These are phyloP conservation scores for Aspergillus sp. DNA, from an alignment of 2,329 filamentous ascomycete genomes.

Conservation along the genomic window DNA sequence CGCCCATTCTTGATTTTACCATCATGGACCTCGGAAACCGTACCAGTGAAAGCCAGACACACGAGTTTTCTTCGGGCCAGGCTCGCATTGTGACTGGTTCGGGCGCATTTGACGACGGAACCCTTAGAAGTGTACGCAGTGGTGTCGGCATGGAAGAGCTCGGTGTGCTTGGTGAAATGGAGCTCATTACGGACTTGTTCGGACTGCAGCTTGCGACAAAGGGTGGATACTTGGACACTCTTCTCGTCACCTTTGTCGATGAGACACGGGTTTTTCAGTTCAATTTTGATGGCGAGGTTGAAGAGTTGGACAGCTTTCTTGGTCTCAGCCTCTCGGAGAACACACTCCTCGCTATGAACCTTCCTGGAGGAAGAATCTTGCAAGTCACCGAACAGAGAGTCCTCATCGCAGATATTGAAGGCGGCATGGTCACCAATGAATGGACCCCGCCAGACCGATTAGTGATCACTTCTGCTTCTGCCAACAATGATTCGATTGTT, in stretches of 20 bases:
- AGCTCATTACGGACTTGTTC: slow-evolving; percentile 72
- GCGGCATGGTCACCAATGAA: slow-evolving; percentile 48
- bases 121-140: slow-evolving; percentile 84
- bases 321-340: slow-evolving; percentile 69
- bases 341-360: slow-evolving; percentile 70
- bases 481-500: slow-evolving; percentile 69
- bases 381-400: slow-evolving; percentile 72
- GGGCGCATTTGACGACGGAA: slow-evolving; percentile 85
- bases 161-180: slow-evolving; percentile 77
- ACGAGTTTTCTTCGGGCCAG: slow-evolving; percentile 93
- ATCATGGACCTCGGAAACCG: slow-evolving; percentile 95
- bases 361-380: slow-evolving; percentile 65
- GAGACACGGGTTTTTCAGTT: slow-evolving; percentile 86
- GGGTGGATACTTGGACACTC: slow-evolving; percentile 58
- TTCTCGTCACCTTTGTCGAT: slow-evolving; percentile 77
- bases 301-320: slow-evolving; percentile 77
- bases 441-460: slow-evolving; percentile 50
- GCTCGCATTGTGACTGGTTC: slow-evolving; percentile 91
- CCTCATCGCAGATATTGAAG: slow-evolving; percentile 61
- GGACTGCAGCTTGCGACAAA: slow-evolving; percentile 58
- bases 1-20: slow-evolving; percentile 87
- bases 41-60: slow-evolving; percentile 74
- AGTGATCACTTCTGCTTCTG: slow-evolving; percentile 75
- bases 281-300: slow-evolving; percentile 71
- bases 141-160: slow-evolving; percentile 90